These are phyloP conservation scores for Hypomontagnella monticulosa DNA, from an alignment of 495 filamentous ascomycete species.

Conservation along the genomic window DNA sequence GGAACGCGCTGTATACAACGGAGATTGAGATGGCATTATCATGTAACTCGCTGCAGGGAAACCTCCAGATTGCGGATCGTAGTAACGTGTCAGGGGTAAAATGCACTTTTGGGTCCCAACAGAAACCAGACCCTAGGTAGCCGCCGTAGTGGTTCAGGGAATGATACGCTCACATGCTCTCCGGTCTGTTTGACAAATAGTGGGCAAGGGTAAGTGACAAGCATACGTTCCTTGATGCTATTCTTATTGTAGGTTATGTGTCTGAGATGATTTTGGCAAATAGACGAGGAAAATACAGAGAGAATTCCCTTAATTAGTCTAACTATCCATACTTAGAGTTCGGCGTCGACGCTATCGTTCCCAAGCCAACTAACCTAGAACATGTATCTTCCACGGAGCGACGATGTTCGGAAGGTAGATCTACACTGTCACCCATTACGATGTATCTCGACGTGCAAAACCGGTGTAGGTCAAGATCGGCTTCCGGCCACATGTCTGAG, in stretches of 20 bases:
- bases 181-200: background rate
- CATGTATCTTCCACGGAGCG: too few relatives aligned
- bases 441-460: background rate
- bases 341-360: background rate
- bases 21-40: background rate
- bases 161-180: constrained; percentile 17
- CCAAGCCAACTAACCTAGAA: too few relatives aligned
- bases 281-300: background rate
- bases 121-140: constrained; percentile 2
- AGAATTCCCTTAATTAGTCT: background rate
- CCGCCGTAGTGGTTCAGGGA: constrained; percentile 3
- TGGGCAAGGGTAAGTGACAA: background rate
- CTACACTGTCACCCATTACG: background rate
- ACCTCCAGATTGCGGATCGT: constrained; percentile 9
- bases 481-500: constrained; percentile 19
- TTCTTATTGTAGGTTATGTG: background rate
- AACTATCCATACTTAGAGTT: background rate
- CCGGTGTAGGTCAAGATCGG: constrained; percentile 15
- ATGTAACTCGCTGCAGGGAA: constrained; percentile 4
- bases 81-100: constrained; percentile 30
- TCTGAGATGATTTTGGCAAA: background rate
- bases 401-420: background rate
- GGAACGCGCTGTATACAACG: background rate
- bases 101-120: constrained; percentile 27
- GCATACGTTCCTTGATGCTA: background rate